These are phyloP conservation scores for Lichtheimia ramosa DNA, from an alignment of 371 early-diverging fungal genomes.

Conservation along the genomic window DNA sequence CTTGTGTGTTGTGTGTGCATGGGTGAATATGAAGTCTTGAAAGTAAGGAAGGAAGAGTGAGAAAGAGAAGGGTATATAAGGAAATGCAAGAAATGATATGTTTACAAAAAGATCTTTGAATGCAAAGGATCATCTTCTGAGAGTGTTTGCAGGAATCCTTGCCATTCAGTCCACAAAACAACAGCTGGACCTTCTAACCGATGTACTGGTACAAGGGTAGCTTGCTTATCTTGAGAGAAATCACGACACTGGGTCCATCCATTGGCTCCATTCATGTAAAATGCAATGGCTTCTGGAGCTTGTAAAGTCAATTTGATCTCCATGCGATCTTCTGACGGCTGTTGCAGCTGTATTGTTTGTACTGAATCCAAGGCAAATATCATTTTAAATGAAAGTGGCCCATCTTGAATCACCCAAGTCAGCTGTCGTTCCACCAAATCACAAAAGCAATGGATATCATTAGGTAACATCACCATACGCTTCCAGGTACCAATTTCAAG, in stretches of 20 bases:
- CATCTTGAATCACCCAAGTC: conserved; percentile 71
- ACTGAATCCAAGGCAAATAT: conserved; percentile 59
- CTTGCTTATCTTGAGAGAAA: conserved; percentile 43
- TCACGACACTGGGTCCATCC: conserved; percentile 42
- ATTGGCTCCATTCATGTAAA: conserved; percentile 12
- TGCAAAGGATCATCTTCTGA: conserved; percentile 4
- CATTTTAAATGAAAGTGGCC: conserved; percentile 67
- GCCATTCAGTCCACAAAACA: conserved; percentile 7
- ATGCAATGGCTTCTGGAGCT: not conserved
- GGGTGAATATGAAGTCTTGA: not conserved
- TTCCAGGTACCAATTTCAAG: conserved; percentile 80
- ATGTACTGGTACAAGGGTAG: conserved; percentile 24
- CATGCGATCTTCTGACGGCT: conserved; percentile 13
- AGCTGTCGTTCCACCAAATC: conserved; percentile 48
- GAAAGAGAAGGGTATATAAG: not conserved
- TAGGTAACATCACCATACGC: conserved; percentile 53
- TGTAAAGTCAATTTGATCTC: conserved; percentile 22
- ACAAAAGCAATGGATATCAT: conserved; percentile 63
- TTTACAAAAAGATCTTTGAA: conserved; percentile 1
- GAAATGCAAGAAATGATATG: not conserved
- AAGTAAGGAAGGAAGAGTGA: not conserved
- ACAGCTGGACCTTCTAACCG: conserved; percentile 22
- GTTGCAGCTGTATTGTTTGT: conserved; percentile 48
- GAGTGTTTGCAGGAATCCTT: conserved; percentile 1
- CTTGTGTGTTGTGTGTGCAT: too few species aligned